A percentile compares a stretch with the other conserved stretches of the same genome.
Conservation (phyloP, 495 filamentous ascomycete genomes). For the Penicillium antarcticum region DNA sequence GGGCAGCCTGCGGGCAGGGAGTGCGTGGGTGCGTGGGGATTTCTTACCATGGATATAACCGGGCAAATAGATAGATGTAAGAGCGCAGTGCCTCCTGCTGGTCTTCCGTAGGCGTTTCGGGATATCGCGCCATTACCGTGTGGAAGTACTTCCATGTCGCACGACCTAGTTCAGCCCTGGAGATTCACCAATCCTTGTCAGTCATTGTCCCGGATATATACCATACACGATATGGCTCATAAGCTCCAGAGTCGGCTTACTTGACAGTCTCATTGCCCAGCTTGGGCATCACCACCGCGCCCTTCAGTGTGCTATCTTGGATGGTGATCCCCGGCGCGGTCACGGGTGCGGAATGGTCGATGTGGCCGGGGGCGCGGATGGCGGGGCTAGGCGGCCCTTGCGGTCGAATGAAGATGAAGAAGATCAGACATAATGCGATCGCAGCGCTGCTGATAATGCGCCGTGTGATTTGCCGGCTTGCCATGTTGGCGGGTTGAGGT, state of each 20-base stretch:
- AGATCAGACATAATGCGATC: conserved; percentile 34
- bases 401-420: conserved; percentile 40
- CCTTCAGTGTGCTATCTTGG: conserved; percentile 55
- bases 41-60: conserved; percentile 78
- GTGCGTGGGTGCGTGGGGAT: background rate
- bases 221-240: background rate
- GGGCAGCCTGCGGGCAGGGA: background rate
- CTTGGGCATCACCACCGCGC: conserved; percentile 81
- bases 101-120: conserved; percentile 76
- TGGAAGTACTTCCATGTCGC: conserved; percentile 92
- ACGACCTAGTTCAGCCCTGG: conserved; percentile 81
- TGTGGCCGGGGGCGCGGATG: conserved; percentile 41
- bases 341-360: conserved; percentile 26
- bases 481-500: conserved; percentile 27
- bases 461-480: conserved; percentile 41
- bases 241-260: conserved; percentile 15
- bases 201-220: background rate
- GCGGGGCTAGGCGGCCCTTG: conserved; percentile 41
- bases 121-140: conserved; percentile 92
- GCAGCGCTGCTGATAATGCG: conserved; percentile 36
- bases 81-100: conserved; percentile 80
- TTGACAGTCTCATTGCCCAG: conserved; percentile 88
- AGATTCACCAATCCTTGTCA: conserved; percentile 1
- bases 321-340: conserved; percentile 18
- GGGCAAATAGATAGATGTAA: conserved; percentile 85